A percentile compares a stretch with the other conserved stretches of the same genome.
phyloP scores from a whole-genome alignment of 495 filamentous ascomycete species.

The Penicillium waksmanii region DNA sequence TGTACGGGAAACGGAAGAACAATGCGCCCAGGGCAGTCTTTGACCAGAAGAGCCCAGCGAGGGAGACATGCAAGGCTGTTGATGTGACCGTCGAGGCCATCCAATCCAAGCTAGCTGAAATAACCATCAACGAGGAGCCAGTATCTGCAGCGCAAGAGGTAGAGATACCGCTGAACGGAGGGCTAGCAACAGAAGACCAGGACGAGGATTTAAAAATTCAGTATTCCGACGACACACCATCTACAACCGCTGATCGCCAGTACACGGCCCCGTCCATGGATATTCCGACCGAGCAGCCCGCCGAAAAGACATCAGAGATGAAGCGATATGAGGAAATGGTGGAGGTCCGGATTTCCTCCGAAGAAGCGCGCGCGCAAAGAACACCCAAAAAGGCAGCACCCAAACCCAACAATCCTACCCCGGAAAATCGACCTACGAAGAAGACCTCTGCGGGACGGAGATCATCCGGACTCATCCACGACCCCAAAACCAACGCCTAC shows the following conservation, averaged over 20 bases:
- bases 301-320: constrained; percentile 6
- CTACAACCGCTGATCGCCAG: background rate
- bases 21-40: constrained; percentile 48
- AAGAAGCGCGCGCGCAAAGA: background rate
- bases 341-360: constrained; percentile 34
- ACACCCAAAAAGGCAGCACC: background rate
- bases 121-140: constrained; percentile 33
- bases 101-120: constrained; percentile 37
- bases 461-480: constrained; percentile 43
- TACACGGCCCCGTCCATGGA: background rate
- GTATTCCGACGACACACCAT: background rate
- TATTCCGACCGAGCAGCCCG: constrained; percentile 6
- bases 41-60: constrained; percentile 42
- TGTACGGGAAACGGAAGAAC: constrained; percentile 48
- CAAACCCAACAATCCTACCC: background rate
- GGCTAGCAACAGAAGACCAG: background rate
- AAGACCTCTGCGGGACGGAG: constrained; percentile 26
- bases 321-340: constrained; percentile 35
- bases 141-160: constrained; percentile 1
- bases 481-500: constrained; percentile 43
- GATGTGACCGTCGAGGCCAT: constrained; percentile 34
- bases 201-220: background rate
- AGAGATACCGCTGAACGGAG: background rate
- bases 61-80: constrained; percentile 9
- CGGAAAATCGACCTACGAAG: constrained; percentile 4